These are phyloP conservation scores for Sphagnum tenellum DNA, from an alignment of 225 moss, liverwort and hornwort genomes.

Conservation along the genomic window DNA sequence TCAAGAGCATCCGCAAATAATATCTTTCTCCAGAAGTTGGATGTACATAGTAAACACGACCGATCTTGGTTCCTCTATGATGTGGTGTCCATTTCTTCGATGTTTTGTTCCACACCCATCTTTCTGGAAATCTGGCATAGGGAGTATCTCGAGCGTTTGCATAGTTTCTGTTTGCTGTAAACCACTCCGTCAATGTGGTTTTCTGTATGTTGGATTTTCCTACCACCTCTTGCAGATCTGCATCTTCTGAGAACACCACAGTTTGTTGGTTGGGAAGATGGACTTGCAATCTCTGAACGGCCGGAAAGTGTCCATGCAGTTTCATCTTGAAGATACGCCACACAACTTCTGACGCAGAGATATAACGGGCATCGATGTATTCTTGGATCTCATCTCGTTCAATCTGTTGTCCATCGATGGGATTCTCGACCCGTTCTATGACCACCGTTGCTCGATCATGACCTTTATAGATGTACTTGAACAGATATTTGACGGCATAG, in stretches of 20 bases:
- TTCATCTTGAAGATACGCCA: not conserved
- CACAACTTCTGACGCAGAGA: not conserved
- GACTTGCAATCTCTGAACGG: not conserved
- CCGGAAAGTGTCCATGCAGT: not conserved
- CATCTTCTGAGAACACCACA: not conserved
- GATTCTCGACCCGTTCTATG: not conserved
- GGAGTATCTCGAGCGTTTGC: not conserved
- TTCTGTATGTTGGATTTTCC: not conserved
- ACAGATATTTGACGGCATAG: conserved; percentile 2
- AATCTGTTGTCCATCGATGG: no score
- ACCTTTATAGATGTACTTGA: conserved; percentile 6
- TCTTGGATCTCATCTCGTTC: conserved; percentile 4
- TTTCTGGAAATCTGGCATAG: not conserved
- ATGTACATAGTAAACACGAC: not conserved
- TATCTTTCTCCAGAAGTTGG: not conserved
- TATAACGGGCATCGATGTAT: conserved; percentile 7
- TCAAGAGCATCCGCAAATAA: not conserved
- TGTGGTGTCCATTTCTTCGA: not conserved
- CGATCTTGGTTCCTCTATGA: not conserved
- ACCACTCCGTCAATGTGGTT: conserved; percentile 1
- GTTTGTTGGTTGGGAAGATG: conserved; percentile 1
- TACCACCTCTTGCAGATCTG: not conserved
- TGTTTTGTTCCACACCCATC: not conserved
- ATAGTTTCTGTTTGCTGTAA: not conserved
- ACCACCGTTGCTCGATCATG: conserved; percentile 1